A percentile compares a stretch with the other conserved stretches of the same genome.
Evolutionary conservation across 306 rosid species (phyloP).

Genomic region (Geum urbanum): DNA sequence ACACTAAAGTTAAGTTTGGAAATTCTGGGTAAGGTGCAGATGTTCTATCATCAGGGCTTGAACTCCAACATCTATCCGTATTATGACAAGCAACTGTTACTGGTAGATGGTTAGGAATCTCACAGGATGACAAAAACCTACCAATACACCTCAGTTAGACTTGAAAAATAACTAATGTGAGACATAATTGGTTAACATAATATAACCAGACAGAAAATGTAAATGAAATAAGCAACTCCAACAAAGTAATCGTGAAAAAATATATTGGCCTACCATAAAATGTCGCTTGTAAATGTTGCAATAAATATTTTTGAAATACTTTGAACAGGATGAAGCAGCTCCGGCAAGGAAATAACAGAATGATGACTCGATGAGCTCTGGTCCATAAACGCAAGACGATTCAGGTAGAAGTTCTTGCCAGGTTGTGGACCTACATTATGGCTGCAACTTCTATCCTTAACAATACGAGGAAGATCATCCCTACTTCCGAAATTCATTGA

Average conservation of each 20-base stretch:
- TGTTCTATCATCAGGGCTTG: conserved; percentile 51
- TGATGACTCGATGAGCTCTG: conserved; percentile 23
- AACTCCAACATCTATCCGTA: conserved; percentile 69
- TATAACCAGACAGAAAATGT: background rate
- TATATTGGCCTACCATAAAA: conserved; percentile 50
- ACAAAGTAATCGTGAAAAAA: background rate
- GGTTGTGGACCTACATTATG: conserved; percentile 35
- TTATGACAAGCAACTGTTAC: conserved; percentile 69
- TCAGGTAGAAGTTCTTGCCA: conserved; percentile 63
- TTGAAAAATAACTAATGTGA: background rate
- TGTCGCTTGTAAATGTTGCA: conserved; percentile 76
- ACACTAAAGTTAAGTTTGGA: conserved; percentile 65
- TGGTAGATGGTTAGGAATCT: conserved; percentile 63
- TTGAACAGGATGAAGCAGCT: conserved; percentile 65
- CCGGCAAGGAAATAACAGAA: conserved; percentile 48
- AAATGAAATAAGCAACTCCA: background rate
- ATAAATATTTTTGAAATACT: conserved; percentile 57
- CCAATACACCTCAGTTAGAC: conserved; percentile 20
- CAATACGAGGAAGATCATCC: conserved; percentile 24
- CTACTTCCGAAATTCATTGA: conserved; percentile 12
- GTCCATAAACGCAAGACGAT: conserved; percentile 43
- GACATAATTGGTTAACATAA: background rate
- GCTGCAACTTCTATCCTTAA: conserved; percentile 9
- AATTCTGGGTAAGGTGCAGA: conserved; percentile 54
- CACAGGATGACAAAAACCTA: conserved; percentile 68